Evolutionary conservation across 2,329 filamentous ascomycete species (phyloP).

Genomic region (Dryadomyces quercus-mongolicae): DNA sequence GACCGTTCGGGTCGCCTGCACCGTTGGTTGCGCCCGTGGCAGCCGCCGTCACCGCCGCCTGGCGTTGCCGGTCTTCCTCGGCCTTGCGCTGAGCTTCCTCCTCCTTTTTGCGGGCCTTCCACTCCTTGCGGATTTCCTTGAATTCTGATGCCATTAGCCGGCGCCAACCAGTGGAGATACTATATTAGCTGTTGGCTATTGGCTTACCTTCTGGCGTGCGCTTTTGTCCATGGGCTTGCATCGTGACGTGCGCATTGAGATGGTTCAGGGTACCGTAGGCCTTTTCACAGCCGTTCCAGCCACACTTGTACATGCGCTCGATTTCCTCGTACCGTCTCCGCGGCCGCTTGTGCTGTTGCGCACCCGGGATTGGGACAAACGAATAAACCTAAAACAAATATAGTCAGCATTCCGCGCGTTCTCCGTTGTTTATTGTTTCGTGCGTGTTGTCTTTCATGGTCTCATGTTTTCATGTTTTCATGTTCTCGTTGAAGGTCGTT

Average conservation of each 20-base stretch:
- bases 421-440: not conserved
- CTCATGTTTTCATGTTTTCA: no score
- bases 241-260: slow-evolving; percentile 93
- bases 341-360: slow-evolving; percentile 93
- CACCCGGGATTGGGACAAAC: slow-evolving; percentile 92
- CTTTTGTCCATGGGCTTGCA: slow-evolving; percentile 94
- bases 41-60: slow-evolving; percentile 37
- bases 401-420: not conserved
- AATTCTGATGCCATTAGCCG: slow-evolving; percentile 56
- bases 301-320: slow-evolving; percentile 99
- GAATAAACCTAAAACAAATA: slow-evolving; percentile 71
- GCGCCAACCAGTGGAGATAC: not conserved
- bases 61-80: slow-evolving; percentile 69
- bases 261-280: slow-evolving; percentile 97
- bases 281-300: slow-evolving; percentile 97
- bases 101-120: slow-evolving; percentile 99
- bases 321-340: slow-evolving; percentile 94
- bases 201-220: slow-evolving; percentile 88
- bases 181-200: not conserved
- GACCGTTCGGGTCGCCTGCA: slow-evolving; percentile 41
- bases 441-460: not conserved
- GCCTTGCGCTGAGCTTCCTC: slow-evolving; percentile 84
- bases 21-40: slow-evolving; percentile 33
- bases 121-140: slow-evolving; percentile 85
- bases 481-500: no score